phyloP scores from a whole-genome alignment of 2,329 filamentous ascomycete genomes.

The Penicillium psychrosexuale region DNA sequence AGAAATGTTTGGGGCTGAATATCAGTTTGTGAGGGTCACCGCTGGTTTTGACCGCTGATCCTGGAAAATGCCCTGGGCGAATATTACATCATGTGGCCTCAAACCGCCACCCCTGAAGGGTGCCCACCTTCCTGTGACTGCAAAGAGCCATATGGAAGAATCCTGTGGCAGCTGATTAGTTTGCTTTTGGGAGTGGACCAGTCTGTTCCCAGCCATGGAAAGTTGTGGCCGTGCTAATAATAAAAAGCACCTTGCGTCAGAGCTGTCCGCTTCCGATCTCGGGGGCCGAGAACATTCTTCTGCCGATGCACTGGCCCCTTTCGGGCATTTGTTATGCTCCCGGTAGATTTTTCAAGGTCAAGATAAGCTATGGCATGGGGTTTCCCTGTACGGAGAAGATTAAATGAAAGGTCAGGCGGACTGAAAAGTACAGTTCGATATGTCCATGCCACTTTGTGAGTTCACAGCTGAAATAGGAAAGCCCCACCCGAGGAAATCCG shows the following conservation, averaged over 20 bases:
- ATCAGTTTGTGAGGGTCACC: constrained; percentile 10
- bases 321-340: not conserved
- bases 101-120: constrained; percentile 1
- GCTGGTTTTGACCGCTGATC: constrained; percentile 20
- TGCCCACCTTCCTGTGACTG: not conserved
- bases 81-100: constrained; percentile 13
- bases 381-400: not conserved
- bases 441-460: not conserved
- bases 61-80: constrained; percentile 1
- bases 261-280: constrained; percentile 1
- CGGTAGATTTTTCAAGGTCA: not conserved
- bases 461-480: constrained; percentile 1
- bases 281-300: constrained; percentile 4
- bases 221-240: not conserved
- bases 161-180: not conserved
- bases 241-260: not conserved
- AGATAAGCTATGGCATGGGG: not conserved
- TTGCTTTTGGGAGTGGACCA: not conserved
- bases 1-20: not conserved
- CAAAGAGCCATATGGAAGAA: not conserved
- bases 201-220: not conserved
- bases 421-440: not conserved
- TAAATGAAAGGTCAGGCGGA: not conserved
- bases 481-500: constrained; percentile 3
- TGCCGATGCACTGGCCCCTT: not conserved